Base-by-base conservation (phyloP, 495 filamentous ascomycete species). In the Penicillium bovifimosum region DNA sequence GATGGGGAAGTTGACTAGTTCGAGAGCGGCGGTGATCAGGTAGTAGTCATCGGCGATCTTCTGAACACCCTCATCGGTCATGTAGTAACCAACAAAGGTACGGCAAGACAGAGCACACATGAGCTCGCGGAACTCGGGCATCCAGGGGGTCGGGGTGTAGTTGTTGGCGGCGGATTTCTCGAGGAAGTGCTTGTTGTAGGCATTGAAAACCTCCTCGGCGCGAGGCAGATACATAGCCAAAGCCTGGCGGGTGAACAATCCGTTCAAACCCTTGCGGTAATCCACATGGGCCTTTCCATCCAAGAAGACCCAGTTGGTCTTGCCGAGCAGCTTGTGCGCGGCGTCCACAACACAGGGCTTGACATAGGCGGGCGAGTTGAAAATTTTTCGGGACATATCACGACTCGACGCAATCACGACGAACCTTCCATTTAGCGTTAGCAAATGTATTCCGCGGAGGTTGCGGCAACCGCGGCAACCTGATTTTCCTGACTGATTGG, bases 1-100 rank as follows among this genome's bases (percentile, higher is more conserved):
- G 74, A 98, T 86, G 32, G 93, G 93, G 79, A 98, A 97, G 75
- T 97, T 97, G 71, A 98, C 93, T 34, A 98, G 80, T 66, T 98
- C 93, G 52, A 98, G 82, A 7, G 93, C 93, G 40, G 87, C 95
- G 13, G 93, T 98, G 63, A 97, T 95, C 59, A 88, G 79, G 70
- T 95, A 98, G 71, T 93, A 98, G 69, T 98, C 91, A 65, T 96
- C 88, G 52, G 91, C 87, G 56, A 98, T 92, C 77, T 92, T 93
- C 79, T 95, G 91, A 55, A 96, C 82, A 41, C 85, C 82, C 60
- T 86, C 86, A 56, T 96, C 90, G 47, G 83, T 77, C 66, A 96
- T 91, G 72, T 97, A 96, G 73, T 96, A 86, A 26, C 95, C 95
- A 47, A 96, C 93, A 67, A 97, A 97, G 18, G 93, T 96, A 50